Evolutionary conservation across 352 stramenopile species (phyloP), one percentile per base, ranked within the genome.

Genomic region (Globisporangium carolinianum): DNA sequence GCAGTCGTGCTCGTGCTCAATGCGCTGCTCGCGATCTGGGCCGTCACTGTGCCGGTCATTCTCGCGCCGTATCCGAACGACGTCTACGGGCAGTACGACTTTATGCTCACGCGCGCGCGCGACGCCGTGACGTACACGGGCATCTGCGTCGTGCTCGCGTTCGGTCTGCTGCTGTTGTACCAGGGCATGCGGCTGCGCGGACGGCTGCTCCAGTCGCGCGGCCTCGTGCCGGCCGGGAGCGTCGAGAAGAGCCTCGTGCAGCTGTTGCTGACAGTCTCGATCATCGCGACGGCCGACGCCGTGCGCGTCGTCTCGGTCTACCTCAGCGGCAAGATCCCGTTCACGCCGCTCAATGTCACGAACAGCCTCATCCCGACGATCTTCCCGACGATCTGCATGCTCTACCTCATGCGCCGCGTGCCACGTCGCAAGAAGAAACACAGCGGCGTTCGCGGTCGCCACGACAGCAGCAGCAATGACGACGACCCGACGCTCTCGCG

Each of bases 381-480:
- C 53, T 93, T 95, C 61, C 83, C 85, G n/a, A 80, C 79, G 35
- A 88, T 95, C 61, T 95, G 83, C 72, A 90, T 95, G 76, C 71
- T 95, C 51, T 92, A 95, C 62, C 79, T 95, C 66, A 92, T 93
- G 80, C 83, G 85, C 7, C 83, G 83, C 45, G 60, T 87, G 55
- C 69, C 73, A 15, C 65, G 66, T 11, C 36, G 53, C 47, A 65
- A 65, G 47, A 60, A 52, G 32, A 55, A 60, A 8, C 15, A 48
- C 37, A 36, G 17, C 17, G 18, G 48, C 38, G 39, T 17, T 6
- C 17, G 60, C 63, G 47, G 57, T 58, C 15, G 38, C 50, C 38
- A 73, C 51, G 41, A 63, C 54, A 48, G 56, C 48, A 32, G 65
- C 58, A 2, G 51, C 55, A 61, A 32, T 10, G 37, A 57, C 14